Conservation (phyloP, 495 filamentous ascomycete genomes). For the Chaetomidium leptoderma region DNA sequence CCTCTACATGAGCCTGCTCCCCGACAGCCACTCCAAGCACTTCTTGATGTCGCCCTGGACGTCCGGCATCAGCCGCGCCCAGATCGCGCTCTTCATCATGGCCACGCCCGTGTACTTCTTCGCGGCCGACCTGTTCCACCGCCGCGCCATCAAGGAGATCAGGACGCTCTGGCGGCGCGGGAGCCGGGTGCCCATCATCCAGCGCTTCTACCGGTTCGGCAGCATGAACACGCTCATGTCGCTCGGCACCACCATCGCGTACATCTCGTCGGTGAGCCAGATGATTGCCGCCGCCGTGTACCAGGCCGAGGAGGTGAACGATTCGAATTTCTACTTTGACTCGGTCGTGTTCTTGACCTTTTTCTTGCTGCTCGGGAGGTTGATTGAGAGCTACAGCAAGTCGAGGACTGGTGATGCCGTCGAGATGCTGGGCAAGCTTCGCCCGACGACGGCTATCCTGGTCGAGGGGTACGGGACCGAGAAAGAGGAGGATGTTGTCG, state of each 20-base stretch:
- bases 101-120: constrained; percentile 89
- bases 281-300: constrained; percentile 63
- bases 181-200: constrained; percentile 68
- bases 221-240: constrained; percentile 97
- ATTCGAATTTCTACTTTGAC: constrained; percentile 79
- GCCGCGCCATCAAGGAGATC: constrained; percentile 73
- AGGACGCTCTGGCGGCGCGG: constrained; percentile 72
- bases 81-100: constrained; percentile 81
- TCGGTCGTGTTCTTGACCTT: constrained; percentile 91
- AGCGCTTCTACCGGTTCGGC: constrained; percentile 85
- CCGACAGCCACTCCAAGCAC: constrained; percentile 50
- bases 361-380: constrained; percentile 75
- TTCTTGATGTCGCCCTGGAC: constrained; percentile 69
- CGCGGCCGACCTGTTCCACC: constrained; percentile 82
- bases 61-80: constrained; percentile 68
- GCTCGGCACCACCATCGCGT: constrained; percentile 82
- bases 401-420: constrained; percentile 88
- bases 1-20: constrained; percentile 81
- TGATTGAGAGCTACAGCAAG: constrained; percentile 90
- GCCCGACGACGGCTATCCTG: constrained; percentile 74
- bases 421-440: constrained; percentile 67
- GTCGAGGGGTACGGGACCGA: constrained; percentile 43
- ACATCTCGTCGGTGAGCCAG: constrained; percentile 76
- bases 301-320: constrained; percentile 31
- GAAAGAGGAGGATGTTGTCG: constrained; percentile 34